Evolutionary conservation across 2,329 filamentous ascomycete genomes (phyloP).

Genomic region (Diaporthe longicolla): DNA sequence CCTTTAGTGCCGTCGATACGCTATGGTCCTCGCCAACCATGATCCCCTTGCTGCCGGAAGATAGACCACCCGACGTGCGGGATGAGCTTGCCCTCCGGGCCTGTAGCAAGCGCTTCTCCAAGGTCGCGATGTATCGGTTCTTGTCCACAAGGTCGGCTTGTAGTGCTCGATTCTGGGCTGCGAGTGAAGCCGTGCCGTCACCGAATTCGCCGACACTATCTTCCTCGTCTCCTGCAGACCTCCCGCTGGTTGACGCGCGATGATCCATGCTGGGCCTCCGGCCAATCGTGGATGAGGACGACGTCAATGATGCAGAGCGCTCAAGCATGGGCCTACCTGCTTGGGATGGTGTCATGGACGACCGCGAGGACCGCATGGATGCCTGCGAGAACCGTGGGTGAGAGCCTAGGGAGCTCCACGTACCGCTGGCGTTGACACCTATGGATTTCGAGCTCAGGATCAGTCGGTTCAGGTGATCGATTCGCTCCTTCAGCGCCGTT

Average conservation of each 20-base stretch:
- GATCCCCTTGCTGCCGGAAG: conserved; percentile 71
- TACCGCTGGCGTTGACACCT: conserved; percentile 87
- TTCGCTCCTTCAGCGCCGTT: conserved; percentile 95
- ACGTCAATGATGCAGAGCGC: conserved; percentile 77
- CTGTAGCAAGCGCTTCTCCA: conserved; percentile 93
- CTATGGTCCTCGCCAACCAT: conserved; percentile 86
- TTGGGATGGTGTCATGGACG: conserved; percentile 75
- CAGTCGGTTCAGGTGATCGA: conserved; percentile 94
- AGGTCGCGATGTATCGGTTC: conserved; percentile 93
- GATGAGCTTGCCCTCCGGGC: conserved; percentile 92
- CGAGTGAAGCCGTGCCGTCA: conserved; percentile 85
- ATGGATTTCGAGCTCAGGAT: conserved; percentile 97
- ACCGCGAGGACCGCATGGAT: conserved; percentile 68
- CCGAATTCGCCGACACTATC: conserved; percentile 85
- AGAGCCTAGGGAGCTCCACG: conserved; percentile 76
- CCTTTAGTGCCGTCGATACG: conserved; percentile 78
- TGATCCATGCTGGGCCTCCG: conserved; percentile 63
- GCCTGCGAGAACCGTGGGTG: conserved; percentile 75
- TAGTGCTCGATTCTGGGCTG: conserved; percentile 90
- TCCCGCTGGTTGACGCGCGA: conserved; percentile 59
- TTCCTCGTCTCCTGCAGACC: conserved; percentile 69
- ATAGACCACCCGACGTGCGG: conserved; percentile 82
- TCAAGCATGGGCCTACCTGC: conserved; percentile 67
- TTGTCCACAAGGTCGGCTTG: conserved; percentile 97
- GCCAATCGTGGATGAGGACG: conserved; percentile 71